phyloP scores from a whole-genome alignment of 352 stramenopile genomes.

The Globisporangium cylindrosporum region DNA sequence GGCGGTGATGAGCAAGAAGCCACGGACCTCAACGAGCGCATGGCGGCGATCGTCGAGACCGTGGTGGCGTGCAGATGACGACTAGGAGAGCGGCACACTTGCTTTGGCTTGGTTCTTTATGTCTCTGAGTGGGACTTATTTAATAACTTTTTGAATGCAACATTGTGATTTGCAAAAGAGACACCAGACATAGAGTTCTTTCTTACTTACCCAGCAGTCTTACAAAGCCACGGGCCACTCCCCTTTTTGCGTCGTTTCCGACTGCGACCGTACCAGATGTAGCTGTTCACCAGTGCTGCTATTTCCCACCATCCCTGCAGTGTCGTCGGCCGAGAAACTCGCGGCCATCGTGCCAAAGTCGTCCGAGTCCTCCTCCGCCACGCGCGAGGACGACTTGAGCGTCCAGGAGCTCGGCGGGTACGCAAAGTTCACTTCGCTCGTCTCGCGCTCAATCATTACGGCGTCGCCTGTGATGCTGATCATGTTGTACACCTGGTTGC shows the following conservation, averaged over 20 bases:
- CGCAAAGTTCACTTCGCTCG: conserved; percentile 26
- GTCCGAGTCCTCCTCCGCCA: conserved; percentile 14
- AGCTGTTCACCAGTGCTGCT: too few relatives aligned
- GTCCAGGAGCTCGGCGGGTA: conserved; percentile 30
- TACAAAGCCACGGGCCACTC: neutral
- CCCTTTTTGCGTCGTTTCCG: neutral
- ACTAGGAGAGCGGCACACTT: neutral
- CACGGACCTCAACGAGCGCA: conserved; percentile 26
- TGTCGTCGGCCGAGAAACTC: conserved; percentile 13
- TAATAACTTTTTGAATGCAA: neutral
- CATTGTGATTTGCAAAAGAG: neutral
- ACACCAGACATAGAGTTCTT: neutral
- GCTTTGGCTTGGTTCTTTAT: neutral
- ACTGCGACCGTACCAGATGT: neutral
- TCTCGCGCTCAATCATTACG: conserved; percentile 73
- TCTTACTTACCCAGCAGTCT: neutral
- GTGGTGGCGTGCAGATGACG: conserved; percentile 19
- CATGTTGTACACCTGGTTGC: conserved; percentile 92
- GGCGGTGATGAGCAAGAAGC: conserved; percentile 12
- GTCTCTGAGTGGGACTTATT: conserved; percentile 3
- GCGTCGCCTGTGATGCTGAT: conserved; percentile 88
- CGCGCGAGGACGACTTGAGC: conserved; percentile 26
- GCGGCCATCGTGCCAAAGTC: conserved; percentile 1
- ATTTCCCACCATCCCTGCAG: neutral
- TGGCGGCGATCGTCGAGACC: conserved; percentile 34